Evolutionary conservation across 2,329 filamentous ascomycete genomes (phyloP), one percentile per base, ranked within the genome.

Genomic region (Achaetomium macrosporum): DNA sequence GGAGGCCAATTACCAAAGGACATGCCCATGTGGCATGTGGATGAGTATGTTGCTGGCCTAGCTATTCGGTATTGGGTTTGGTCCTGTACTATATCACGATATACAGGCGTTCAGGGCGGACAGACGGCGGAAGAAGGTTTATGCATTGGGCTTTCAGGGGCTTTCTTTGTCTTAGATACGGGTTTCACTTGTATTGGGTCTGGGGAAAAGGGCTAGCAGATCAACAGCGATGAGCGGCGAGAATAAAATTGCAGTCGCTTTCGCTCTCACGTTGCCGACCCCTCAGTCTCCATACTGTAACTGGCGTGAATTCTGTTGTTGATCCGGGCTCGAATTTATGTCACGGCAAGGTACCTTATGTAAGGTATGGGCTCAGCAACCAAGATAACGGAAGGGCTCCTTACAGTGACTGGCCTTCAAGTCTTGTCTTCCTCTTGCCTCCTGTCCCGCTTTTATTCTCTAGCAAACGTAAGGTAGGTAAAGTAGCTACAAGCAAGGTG

Each of bases 81-180:
- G 52, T 42, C 49, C 30, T 59, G 58, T 60, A 60, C 42, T 55
- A 54, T 58, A 60, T 47, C 42, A 47, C 44, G 56, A 42, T 43
- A 41, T 30, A 47, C 11, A 30, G 52, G 47, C 48, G 52, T 47
- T 51, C 3, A 6, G n/a, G 39, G 47, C 25, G 25, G 25, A 25
- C 25, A 25, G 25, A 25, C 25, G 25, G 25, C 25, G 25, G 25
- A 25, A 25, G 25, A 37, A 10, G 16, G 13, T 33, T 17, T 6
- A 20, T 45, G 45, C 46, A 47, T 43, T 20, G 42, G 42, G 10
- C 10, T 47, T 43, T 41, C 25, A 17, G 47, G 46, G 29, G 10
- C 16, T 44, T 19, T 16, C 8, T 47, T 39, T 19, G 17, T 45
- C 15, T 37, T 52, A 50, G 48, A 47, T 30, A 20, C 8, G 44